Evolutionary conservation across 1,139 yeast genomes (phyloP).

Genomic region (Blastobotrys niveus): DNA sequence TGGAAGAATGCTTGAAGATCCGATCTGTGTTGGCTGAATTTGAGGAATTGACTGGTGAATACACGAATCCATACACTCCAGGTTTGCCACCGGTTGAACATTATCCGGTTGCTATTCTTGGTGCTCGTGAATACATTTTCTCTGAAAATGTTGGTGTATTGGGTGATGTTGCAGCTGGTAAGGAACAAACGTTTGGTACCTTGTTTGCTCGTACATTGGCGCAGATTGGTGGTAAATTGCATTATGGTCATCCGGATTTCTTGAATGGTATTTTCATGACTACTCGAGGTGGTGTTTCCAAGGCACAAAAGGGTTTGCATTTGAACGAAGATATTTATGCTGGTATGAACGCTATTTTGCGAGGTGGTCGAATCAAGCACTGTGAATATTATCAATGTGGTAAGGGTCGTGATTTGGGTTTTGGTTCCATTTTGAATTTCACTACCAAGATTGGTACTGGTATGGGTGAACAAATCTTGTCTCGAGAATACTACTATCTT

Average conservation of each 20-base stretch:
- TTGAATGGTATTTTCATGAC: conserved; percentile 90
- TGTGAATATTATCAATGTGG: conserved; percentile 99
- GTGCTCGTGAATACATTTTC: conserved; percentile 99
- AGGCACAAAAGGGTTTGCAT: conserved; percentile 97
- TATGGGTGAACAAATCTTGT: conserved; percentile 99
- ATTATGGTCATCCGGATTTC: conserved; percentile 99
- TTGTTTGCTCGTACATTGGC: conserved; percentile 95
- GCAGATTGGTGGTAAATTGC: conserved; percentile 97
- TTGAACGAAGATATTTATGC: conserved; percentile 99
- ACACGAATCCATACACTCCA: conserved; percentile 42
- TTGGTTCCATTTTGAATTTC: conserved; percentile 96
- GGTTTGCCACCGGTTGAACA: conserved; percentile 33
- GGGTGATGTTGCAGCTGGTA: conserved; percentile 99
- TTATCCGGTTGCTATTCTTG: conserved; percentile 90
- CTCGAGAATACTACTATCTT: conserved; percentile 94
- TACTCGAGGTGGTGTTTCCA: conserved; percentile 98
- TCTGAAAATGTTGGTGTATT: conserved; percentile 97
- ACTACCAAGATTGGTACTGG: conserved; percentile 99
- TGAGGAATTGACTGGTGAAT: conserved; percentile 77
- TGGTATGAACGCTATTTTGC: conserved; percentile 94
- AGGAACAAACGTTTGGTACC: conserved; percentile 99
- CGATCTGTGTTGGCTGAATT: conserved; percentile 97
- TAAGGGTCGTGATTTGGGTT: conserved; percentile 99
- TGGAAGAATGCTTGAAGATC: conserved; percentile 97
- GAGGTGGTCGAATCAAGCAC: conserved; percentile 99